Evolutionary conservation across 306 rosid species (phyloP).

Genomic region (Quercus wislizeni): DNA sequence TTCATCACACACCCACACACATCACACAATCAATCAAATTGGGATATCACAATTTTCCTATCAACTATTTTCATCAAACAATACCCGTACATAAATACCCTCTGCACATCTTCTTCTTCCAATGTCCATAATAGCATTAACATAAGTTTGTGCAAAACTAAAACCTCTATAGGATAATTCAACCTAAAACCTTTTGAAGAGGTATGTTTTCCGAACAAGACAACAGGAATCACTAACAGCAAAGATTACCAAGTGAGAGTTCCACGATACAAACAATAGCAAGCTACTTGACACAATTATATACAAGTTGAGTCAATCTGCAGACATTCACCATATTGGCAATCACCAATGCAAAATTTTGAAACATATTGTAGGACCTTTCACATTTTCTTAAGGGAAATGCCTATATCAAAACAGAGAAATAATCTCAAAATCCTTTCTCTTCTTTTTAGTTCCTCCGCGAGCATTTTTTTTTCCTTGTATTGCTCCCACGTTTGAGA

Average conservation of each 20-base stretch:
- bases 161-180: neutral
- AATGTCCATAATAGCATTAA: neutral
- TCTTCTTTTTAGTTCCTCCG: neutral
- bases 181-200: neutral
- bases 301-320: neutral
- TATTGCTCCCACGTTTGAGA: neutral
- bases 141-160: neutral
- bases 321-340: neutral
- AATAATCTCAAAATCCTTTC: neutral
- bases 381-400: neutral
- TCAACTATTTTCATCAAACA: neutral
- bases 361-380: neutral
- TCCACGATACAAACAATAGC: neutral
- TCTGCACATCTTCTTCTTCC: neutral
- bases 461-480: neutral
- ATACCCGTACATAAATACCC: neutral
- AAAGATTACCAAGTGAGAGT: neutral
- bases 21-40: no score
- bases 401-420: neutral
- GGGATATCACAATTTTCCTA: neutral
- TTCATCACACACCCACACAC: no score
- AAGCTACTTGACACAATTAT: neutral
- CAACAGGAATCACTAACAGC: neutral
- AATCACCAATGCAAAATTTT: neutral
- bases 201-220: neutral